Base-by-base conservation (phyloP, 2,329 filamentous ascomycete species). In the Pseudogymnoascus sp. region DNA sequence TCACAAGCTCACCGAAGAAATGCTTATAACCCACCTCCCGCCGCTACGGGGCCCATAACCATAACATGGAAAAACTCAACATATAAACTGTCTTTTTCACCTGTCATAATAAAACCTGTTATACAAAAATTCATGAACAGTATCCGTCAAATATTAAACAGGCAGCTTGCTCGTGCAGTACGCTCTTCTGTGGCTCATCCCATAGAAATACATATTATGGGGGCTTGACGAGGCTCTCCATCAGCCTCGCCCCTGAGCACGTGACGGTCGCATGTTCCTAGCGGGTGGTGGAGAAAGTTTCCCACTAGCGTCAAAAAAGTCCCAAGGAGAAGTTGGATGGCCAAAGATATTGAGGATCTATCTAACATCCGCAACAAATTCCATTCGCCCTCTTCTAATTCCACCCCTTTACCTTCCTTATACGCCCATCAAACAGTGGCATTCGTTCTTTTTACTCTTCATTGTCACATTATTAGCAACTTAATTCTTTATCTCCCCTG, bases 261-360 rank as follows among this genome's bases (percentile, higher is more conserved):
- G 51, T 57, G 51, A 57, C 11, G 28, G 6, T 34, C 10, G 51
- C n/a, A 36, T 57, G 51, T 57, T 57, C 51, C 51, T 57, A 57
- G 51, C 51, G 51, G 45, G 3, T 16, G 51, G 51, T 57, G 51
- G 51, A 57, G 60, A 43, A 61, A 43, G 23, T 41, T 61, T 61
- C 23, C 36, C 60, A 25, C 21, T 61, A 61, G 60, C 60, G 60
- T 43, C 39, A 61, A 61, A 61, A 61, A 61, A 61, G 60, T 61
- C 60, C 34, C 60, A 61, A 61, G 60, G 19, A 41, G 60, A 41
- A 25, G 36, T 25, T 23, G 19, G 19, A 13, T 37, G 14, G 31
- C 37, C 34, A 61, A 7, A 21, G n/a, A 28, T 13, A 34, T 34
- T 34, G 60, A n/a, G 34, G 11, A 21, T 43, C 11, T 11, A n/a